Conservation (phyloP, 2,329 filamentous ascomycete species). For the Curvularia lunata region DNA sequence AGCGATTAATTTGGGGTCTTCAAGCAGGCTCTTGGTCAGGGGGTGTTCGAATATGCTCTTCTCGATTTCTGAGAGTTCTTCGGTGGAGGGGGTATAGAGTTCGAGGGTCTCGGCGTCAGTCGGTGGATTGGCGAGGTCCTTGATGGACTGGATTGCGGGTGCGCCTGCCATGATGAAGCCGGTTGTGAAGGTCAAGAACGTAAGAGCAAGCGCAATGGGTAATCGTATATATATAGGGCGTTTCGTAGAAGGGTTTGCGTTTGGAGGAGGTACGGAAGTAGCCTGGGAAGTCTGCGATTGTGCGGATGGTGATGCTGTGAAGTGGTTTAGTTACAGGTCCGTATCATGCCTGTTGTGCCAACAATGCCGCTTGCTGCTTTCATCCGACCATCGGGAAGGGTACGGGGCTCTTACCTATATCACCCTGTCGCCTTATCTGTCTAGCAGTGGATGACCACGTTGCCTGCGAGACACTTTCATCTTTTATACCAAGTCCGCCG, state of each 20-base stretch:
- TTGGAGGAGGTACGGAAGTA: conserved; percentile 9
- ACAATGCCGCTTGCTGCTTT: background rate
- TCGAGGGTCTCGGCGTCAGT: conserved; percentile 76
- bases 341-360: background rate
- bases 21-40: conserved; percentile 71
- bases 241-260: conserved; percentile 11
- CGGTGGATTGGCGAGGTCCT: conserved; percentile 60
- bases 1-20: conserved; percentile 71
- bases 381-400: background rate
- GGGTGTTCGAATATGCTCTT: conserved; percentile 77
- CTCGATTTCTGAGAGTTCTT: conserved; percentile 65
- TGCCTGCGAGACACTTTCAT: conserved; percentile 2
- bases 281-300: conserved; percentile 19
- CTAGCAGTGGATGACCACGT: conserved; percentile 8
- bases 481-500: conserved; percentile 29
- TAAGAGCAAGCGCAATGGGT: conserved; percentile 55
- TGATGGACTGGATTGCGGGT: conserved; percentile 59
- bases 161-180: conserved; percentile 65
- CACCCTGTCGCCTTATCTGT: conserved; percentile 24
- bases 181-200: conserved; percentile 56
- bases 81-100: conserved; percentile 66
- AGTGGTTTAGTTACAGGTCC: background rate
- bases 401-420: conserved; percentile 23
- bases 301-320: background rate
- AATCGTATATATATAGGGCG: conserved; percentile 45